These are phyloP conservation scores for Rosa persica DNA, from an alignment of 306 rosid species.

Conservation along the genomic window DNA sequence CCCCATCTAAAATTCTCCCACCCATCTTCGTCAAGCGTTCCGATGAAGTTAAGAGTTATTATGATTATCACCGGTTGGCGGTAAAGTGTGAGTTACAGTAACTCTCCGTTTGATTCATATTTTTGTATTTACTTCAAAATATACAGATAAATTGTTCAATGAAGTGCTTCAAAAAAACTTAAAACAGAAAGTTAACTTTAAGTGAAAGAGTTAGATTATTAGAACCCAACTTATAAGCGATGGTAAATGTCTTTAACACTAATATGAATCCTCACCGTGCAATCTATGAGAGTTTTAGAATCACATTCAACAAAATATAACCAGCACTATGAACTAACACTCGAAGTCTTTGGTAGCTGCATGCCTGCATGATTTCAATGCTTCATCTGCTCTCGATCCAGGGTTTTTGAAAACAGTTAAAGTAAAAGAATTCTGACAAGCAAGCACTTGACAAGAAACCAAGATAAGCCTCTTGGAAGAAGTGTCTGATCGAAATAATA, in stretches of 20 bases:
- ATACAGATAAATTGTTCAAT: neutral
- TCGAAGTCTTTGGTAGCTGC: neutral
- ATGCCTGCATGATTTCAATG: neutral
- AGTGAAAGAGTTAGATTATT: no score
- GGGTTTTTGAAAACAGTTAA: neutral
- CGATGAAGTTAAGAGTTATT: neutral
- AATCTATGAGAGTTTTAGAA: neutral
- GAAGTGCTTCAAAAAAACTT: neutral
- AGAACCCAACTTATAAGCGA: no score
- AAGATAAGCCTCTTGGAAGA: neutral
- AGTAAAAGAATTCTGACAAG: constrained; percentile 5
- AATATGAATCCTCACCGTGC: neutral
- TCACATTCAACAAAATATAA: neutral
- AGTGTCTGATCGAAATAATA: constrained; percentile 19
- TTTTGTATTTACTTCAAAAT: no score
- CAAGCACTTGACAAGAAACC: constrained; percentile 14
- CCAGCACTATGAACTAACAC: neutral
- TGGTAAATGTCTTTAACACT: neutral
- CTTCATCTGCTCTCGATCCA: neutral
- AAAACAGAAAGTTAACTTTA: neutral
- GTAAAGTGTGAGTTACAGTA: neutral
- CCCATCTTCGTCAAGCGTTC: neutral
- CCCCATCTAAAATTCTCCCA: neutral
- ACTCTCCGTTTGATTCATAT: neutral
- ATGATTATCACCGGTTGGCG: neutral